Percentiles rank a stretch among this genome's conserved stretches.
phyloP scores from a whole-genome alignment of 2,329 filamentous ascomycete genomes.

The Onygena corvina region DNA sequence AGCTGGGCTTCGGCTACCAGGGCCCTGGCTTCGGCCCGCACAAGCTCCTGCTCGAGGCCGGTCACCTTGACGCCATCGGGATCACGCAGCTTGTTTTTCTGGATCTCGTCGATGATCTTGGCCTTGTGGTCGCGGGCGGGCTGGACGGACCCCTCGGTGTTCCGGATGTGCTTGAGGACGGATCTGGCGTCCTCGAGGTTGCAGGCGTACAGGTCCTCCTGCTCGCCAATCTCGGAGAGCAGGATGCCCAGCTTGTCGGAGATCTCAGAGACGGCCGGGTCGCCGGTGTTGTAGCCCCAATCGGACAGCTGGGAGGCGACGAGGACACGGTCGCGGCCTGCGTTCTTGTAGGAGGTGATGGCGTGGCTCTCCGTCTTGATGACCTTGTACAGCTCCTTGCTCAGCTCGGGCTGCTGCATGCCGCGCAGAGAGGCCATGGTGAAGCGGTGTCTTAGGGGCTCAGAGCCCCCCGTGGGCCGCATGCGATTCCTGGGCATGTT shows the following conservation, averaged over 20 bases:
- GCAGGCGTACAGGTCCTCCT: constrained; percentile 80
- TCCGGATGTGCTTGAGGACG: constrained; percentile 80
- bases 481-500: constrained; percentile 31
- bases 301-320: constrained; percentile 88
- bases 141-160: constrained; percentile 91
- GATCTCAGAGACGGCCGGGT: constrained; percentile 77
- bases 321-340: constrained; percentile 67
- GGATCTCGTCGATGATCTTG: constrained; percentile 87
- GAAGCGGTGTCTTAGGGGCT: constrained; percentile 55
- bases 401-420: constrained; percentile 73
- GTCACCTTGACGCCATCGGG: constrained; percentile 70
- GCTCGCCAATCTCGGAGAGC: constrained; percentile 82
- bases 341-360: constrained; percentile 70
- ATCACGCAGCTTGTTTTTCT: constrained; percentile 83
- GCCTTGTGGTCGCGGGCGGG: constrained; percentile 75
- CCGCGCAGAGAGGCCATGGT: constrained; percentile 77
- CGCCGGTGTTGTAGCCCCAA: constrained; percentile 85
- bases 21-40: constrained; percentile 89
- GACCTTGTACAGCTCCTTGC: constrained; percentile 74
- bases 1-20: constrained; percentile 93
- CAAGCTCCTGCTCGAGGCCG: constrained; percentile 87
- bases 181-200: constrained; percentile 73
- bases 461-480: constrained; percentile 19
- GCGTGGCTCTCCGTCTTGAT: constrained; percentile 93
- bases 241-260: constrained; percentile 93